Base-by-base conservation (phyloP, 228 moss, liverwort and hornwort genomes). In the Sphagnum magellanicum region DNA sequence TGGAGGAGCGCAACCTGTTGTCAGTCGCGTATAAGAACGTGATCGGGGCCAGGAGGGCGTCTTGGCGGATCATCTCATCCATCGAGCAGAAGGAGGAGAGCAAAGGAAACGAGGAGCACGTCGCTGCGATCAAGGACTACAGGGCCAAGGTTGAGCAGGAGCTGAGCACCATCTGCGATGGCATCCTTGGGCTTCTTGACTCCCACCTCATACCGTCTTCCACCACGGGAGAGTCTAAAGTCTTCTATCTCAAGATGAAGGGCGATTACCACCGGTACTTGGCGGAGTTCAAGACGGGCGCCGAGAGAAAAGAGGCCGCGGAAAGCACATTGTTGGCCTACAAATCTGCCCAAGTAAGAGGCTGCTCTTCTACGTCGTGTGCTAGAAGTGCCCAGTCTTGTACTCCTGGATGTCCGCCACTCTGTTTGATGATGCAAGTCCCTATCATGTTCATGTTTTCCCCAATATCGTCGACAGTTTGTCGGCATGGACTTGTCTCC, bases 71-170 rank as follows among this genome's bases (percentile, higher is more conserved):
- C 49, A 69, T 69, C 4, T 69, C 69, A 5, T 69, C 69, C 14
- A 69, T 69, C 7, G 69, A 69, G 53, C 69, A 69, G 11, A 69
- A 69, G 10, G 69, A 69, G 8, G 69, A 69, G 69, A 69, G 69
- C 50, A 69, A 69, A 11, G 69, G 69, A 2, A 69, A 69, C 15
- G 69, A 69, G 46, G 69, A 69, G 59, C 69, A 69, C 1, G 69
- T 69, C 12, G 59, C 60, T 50, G 69, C 69, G 0, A 69, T 69
- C 59, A 69, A 69, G 50, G 69, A 69, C 6, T 69, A 69, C 50
- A 59, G 69, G 4, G 69, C 69, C 4, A 69, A 69, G 69, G 69
- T 69, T 13, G 69, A 69, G 14, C 46, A 57, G 53, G 69, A 69
- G 69, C 50, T 69, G 69, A 69, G 69, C 16, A 60, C 69, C 15